A percentile compares a stretch with the other conserved stretches of the same genome.
Conservation (phyloP, 106 monocot species). For the Dendrobium officinale region DNA sequence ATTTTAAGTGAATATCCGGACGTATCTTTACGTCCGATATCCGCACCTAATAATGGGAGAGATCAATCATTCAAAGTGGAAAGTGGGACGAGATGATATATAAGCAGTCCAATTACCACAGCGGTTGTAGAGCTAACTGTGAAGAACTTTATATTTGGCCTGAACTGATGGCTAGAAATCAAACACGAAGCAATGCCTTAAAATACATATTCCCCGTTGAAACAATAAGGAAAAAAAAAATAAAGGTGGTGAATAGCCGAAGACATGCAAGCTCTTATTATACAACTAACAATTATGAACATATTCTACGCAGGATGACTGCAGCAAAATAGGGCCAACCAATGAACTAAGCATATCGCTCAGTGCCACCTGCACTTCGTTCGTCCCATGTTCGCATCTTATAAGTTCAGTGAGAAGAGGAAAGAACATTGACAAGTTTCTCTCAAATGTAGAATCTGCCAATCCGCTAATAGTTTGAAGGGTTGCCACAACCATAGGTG, state of each 20-base stretch:
- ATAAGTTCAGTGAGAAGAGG: slow-evolving; percentile 67
- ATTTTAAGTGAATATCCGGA: too few species aligned
- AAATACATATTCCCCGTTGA: background rate
- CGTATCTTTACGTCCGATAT: too few species aligned
- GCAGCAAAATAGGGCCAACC: slow-evolving; percentile 70
- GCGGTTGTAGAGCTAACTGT: too few species aligned
- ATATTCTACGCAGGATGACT: slow-evolving; percentile 31
- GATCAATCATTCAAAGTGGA: too few species aligned
- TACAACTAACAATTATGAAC: background rate
- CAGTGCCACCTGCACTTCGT: slow-evolving; percentile 70
- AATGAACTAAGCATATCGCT: slow-evolving; percentile 58
- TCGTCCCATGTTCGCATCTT: slow-evolving; percentile 81
- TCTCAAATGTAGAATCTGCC: slow-evolving; percentile 45
- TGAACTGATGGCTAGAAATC: background rate
- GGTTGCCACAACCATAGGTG: slow-evolving; percentile 71
- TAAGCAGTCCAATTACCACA: too few species aligned
- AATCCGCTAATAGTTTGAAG: slow-evolving; percentile 65
- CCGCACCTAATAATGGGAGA: too few species aligned
- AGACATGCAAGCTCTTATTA: background rate
- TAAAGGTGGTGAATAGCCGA: background rate
- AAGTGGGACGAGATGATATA: too few species aligned
- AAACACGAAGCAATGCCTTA: background rate
- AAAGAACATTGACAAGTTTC: slow-evolving; percentile 55
- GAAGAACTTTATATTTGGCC: background rate
- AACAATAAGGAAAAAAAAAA: background rate